These are phyloP conservation scores for Elongisporangium undulatum DNA, from an alignment of 352 stramenopile genomes.

Conservation along the genomic window DNA sequence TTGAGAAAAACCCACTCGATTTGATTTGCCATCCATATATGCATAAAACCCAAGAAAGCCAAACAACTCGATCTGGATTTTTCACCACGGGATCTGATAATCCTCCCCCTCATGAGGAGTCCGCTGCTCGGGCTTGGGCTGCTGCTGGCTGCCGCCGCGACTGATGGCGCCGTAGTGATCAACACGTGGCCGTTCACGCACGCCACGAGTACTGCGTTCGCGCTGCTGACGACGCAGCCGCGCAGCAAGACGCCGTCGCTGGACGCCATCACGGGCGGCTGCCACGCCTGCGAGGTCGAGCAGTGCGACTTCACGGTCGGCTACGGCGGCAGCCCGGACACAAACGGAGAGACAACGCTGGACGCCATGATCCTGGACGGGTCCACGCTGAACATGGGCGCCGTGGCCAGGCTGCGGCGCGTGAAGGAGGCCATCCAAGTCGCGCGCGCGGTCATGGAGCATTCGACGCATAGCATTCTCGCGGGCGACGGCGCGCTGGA, in stretches of 20 bases:
- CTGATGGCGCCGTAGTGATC: constrained; percentile 48
- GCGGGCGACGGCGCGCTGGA: constrained; percentile 76
- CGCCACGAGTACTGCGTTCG: constrained; percentile 64
- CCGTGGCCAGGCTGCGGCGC: constrained; percentile 72
- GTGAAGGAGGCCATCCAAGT: constrained; percentile 84
- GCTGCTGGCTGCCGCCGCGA: neutral
- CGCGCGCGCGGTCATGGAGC: constrained; percentile 82
- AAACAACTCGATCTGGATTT: neutral
- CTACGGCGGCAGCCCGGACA: constrained; percentile 85
- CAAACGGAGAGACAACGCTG: constrained; percentile 83
- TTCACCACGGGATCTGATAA: neutral
- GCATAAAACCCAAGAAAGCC: no score
- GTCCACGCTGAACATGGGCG: constrained; percentile 78
- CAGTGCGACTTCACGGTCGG: constrained; percentile 89
- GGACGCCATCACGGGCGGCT: constrained; percentile 64
- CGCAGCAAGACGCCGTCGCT: constrained; percentile 19
- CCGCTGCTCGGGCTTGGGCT: neutral
- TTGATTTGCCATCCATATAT: no score
- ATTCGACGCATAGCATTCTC: constrained; percentile 86
- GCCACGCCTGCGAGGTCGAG: constrained; percentile 77
- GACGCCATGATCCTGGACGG: constrained; percentile 92
- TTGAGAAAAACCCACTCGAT: no score
- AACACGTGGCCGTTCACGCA: constrained; percentile 84
- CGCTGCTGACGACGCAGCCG: constrained; percentile 18
- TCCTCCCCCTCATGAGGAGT: neutral